These are phyloP conservation scores for Phaffia tasmanica DNA, from an alignment of 768 basidiomycete genomes.

Conservation along the genomic window DNA sequence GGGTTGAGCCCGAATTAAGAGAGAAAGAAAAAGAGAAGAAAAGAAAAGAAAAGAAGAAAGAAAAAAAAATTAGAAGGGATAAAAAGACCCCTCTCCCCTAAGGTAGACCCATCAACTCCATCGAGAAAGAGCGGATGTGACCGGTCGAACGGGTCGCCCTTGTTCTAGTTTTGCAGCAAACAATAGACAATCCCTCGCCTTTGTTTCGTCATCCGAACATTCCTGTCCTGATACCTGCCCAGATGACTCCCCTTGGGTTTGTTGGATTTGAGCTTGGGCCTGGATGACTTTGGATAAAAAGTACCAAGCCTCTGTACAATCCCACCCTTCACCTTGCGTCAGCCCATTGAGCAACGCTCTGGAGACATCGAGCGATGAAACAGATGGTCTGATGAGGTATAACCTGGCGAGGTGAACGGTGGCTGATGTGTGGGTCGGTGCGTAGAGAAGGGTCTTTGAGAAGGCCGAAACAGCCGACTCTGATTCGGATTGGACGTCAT, in stretches of 20 bases:
- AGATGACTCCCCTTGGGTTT: too few relatives aligned
- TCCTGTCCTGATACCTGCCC: too few relatives aligned
- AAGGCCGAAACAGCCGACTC: constrained; percentile 60
- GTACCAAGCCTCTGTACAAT: constrained; percentile 90
- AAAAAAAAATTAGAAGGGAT: not conserved
- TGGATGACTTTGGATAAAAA: constrained; percentile 72
- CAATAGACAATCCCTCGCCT: constrained; percentile 62
- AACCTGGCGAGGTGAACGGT: constrained; percentile 65
- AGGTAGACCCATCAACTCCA: constrained; percentile 27
- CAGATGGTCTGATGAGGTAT: constrained; percentile 47
- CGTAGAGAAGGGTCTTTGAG: constrained; percentile 78
- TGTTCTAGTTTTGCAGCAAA: constrained; percentile 50
- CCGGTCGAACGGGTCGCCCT: constrained; percentile 35
- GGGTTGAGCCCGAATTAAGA: too few relatives aligned
- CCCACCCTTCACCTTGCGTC: constrained; percentile 71
- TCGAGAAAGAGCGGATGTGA: constrained; percentile 32
- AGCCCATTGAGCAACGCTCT: constrained; percentile 66
- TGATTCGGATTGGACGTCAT: constrained; percentile 48
- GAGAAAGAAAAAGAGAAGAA: too few relatives aligned
- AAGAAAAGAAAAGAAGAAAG: too few relatives aligned
- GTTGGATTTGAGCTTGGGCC: constrained; percentile 58
- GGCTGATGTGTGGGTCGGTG: constrained; percentile 65
- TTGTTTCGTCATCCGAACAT: constrained; percentile 38
- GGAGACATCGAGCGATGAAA: constrained; percentile 53
- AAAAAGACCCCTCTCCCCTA: too few relatives aligned